Evolutionary conservation across 352 stramenopile species (phyloP).

Genomic region (Hyaloperonospora arabidopsidis): DNA sequence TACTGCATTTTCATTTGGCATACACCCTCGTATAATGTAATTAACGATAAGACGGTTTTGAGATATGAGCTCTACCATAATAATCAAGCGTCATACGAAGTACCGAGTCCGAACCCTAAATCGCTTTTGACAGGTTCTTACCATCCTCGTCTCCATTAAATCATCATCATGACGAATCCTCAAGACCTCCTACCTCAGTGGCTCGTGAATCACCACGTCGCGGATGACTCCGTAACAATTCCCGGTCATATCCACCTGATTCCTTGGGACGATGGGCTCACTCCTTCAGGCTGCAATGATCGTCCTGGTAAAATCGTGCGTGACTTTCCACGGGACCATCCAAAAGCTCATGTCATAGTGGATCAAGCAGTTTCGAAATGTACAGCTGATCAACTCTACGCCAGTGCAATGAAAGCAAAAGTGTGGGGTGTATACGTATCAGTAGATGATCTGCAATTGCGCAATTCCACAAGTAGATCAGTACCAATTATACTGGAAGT

Average conservation of each 20-base stretch:
- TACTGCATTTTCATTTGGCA: too few species aligned
- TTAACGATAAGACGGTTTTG: too few species aligned
- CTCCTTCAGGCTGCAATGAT: constrained; percentile 39
- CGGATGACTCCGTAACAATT: constrained; percentile 4
- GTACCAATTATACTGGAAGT: constrained; percentile 1
- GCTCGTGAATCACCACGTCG: constrained; percentile 20
- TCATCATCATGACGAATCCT: constrained; percentile 15
- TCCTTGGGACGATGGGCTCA: constrained; percentile 56
- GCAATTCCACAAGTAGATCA: background rate
- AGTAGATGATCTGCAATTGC: constrained; percentile 18
- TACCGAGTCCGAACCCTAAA: too few species aligned
- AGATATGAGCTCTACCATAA: too few species aligned
- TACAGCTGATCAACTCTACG: constrained; percentile 48
- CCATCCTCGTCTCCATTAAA: too few species aligned
- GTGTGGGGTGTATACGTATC: constrained; percentile 68
- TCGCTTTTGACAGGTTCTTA: too few species aligned
- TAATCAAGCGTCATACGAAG: too few species aligned
- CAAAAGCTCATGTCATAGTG: constrained; percentile 28
- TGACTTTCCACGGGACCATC: constrained; percentile 34
- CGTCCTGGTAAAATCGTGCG: constrained; percentile 39
- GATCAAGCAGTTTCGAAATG: constrained; percentile 39
- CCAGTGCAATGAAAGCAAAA: constrained; percentile 42
- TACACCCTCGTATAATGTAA: too few species aligned
- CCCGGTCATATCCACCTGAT: constrained; percentile 23
- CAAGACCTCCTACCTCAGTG: constrained; percentile 26